Percentiles rank a stretch among this genome's conserved stretches.
Conservation (phyloP, 1,284 basidiomycete genomes). For the Heimioporus retisporus region DNA sequence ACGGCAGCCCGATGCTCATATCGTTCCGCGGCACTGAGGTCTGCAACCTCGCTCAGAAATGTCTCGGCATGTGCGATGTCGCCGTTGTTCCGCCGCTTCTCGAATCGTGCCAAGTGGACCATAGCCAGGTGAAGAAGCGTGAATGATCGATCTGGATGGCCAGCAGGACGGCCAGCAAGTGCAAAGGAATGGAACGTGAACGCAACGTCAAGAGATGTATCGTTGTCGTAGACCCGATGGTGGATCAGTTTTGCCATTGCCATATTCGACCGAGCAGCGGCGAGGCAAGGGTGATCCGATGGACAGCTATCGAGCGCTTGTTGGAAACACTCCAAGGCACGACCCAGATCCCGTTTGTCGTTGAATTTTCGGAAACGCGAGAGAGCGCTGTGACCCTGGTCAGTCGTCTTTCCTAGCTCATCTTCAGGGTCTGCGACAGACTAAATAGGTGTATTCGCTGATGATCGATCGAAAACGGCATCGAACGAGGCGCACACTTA, state of each 20-base stretch:
- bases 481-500: neutral
- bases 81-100: neutral
- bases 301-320: neutral
- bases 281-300: neutral
- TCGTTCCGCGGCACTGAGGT: no score
- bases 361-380: neutral
- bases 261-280: neutral
- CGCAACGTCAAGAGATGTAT: neutral
- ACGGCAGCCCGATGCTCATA: neutral
- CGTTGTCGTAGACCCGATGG: neutral
- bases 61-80: conserved; percentile 3
- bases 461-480: neutral
- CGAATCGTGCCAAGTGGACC: neutral
- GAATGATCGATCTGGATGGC: conserved; percentile 1
- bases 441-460: no score
- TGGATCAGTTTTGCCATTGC: neutral
- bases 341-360: neutral
- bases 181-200: neutral
- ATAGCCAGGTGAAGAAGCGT: conserved; percentile 6
- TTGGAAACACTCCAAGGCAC: neutral
- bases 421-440: neutral
- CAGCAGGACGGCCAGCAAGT: neutral
- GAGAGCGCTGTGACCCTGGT: neutral
- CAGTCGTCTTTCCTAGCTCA: neutral
- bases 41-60: no score